phyloP scores from a whole-genome alignment of 225 moss, liverwort and hornwort genomes.

The Asterella californica region DNA sequence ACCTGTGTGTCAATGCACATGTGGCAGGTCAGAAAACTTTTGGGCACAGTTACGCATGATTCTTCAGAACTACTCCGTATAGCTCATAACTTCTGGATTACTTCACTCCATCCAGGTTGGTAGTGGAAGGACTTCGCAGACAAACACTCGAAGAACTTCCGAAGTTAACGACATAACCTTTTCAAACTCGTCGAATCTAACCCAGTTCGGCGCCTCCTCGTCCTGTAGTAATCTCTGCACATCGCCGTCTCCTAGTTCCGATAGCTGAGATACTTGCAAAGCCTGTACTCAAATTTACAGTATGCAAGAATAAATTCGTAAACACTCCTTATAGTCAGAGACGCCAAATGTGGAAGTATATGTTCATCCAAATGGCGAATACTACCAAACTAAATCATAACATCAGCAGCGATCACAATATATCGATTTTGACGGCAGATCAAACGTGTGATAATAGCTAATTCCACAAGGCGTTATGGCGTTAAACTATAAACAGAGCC shows the following conservation, averaged over 20 bases:
- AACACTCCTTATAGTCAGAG: no score
- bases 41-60: no score
- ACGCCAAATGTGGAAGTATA: no score
- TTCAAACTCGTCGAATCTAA: slow-evolving; percentile 55
- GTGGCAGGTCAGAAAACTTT: no score
- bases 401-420: background rate
- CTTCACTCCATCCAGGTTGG: background rate
- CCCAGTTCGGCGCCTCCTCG: slow-evolving; percentile 57
- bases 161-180: slow-evolving; percentile 28
- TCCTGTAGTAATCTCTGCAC: slow-evolving; percentile 43
- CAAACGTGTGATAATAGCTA: background rate
- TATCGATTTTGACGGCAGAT: background rate
- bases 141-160: background rate
- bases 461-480: background rate
- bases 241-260: slow-evolving; percentile 42
- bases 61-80: no score
- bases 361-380: no score
- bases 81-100: background rate
- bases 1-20: slow-evolving; percentile 40
- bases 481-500: background rate
- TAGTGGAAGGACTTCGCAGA: background rate
- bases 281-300: slow-evolving; percentile 34
- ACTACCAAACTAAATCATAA: no score
- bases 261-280: slow-evolving; percentile 64
- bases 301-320: background rate